Evolutionary conservation across 2,329 filamentous ascomycete genomes (phyloP).

Genomic region (Microascus cirrosus): DNA sequence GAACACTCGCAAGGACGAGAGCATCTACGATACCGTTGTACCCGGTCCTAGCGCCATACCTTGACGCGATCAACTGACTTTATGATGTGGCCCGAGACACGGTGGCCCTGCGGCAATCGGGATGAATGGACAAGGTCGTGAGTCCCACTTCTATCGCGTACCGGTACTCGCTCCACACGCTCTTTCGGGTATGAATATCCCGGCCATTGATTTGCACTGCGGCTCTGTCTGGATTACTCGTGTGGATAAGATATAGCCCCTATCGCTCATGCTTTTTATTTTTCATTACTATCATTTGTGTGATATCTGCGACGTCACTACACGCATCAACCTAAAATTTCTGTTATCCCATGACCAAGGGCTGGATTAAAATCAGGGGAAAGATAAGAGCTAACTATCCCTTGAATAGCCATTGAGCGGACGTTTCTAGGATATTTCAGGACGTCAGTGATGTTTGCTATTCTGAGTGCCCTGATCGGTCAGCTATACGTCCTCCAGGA

Average conservation of each 20-base stretch:
- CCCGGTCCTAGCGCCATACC: not conserved
- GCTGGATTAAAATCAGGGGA: not conserved
- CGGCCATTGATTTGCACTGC: too few species aligned
- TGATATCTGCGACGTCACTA: not conserved
- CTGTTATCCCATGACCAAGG: not conserved
- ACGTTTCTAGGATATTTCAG: slow-evolving; percentile 66
- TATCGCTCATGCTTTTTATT: too few species aligned
- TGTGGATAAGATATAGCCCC: too few species aligned
- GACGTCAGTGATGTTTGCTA: slow-evolving; percentile 57
- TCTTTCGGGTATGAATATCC: too few species aligned
- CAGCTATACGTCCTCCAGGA: slow-evolving; percentile 52
- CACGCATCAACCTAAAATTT: not conserved
- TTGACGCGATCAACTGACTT: not conserved
- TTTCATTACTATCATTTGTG: too few species aligned
- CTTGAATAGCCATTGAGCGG: slow-evolving; percentile 51
- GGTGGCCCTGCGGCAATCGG: not conserved
- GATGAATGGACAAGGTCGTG: not conserved
- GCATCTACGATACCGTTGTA: not conserved
- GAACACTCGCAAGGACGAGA: not conserved
- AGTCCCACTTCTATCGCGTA: not conserved
- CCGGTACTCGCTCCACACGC: not conserved
- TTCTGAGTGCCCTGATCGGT: slow-evolving; percentile 52
- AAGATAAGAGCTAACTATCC: not conserved
- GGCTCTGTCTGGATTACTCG: too few species aligned
- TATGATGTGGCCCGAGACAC: not conserved